phyloP scores from a whole-genome alignment of 2,329 filamentous ascomycete genomes.

The Pleomassaria siparia region DNA sequence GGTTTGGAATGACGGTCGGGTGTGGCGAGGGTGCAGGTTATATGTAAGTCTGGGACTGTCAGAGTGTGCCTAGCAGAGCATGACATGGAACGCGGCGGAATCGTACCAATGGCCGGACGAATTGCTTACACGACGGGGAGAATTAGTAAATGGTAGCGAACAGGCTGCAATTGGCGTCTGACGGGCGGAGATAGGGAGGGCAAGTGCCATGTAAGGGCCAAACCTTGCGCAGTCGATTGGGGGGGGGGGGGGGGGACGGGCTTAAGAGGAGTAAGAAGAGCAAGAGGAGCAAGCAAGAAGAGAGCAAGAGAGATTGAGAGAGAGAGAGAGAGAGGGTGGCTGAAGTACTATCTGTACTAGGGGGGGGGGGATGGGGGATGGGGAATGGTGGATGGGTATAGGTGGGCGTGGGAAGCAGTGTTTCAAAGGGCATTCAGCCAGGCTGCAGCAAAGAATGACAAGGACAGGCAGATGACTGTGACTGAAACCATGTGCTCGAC shows the following conservation, averaged over 20 bases:
- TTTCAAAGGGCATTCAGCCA: constrained; percentile 24
- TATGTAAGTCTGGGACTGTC: constrained; percentile 23
- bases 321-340: too few relatives aligned
- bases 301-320: too few relatives aligned
- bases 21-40: constrained; percentile 25
- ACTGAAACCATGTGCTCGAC: constrained; percentile 21
- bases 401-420: constrained; percentile 24
- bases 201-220: constrained; percentile 16
- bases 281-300: too few relatives aligned
- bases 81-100: constrained; percentile 37
- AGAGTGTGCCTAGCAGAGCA: constrained; percentile 20
- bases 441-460: constrained; percentile 27
- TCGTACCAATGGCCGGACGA: constrained; percentile 26
- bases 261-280: too few relatives aligned
- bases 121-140: constrained; percentile 28
- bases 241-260: too few relatives aligned
- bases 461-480: constrained; percentile 26
- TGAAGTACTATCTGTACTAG: too few relatives aligned
- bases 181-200: constrained; percentile 30
- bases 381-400: too few relatives aligned
- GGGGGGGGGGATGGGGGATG: too few relatives aligned
- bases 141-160: constrained; percentile 24
- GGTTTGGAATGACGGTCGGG: constrained; percentile 7
- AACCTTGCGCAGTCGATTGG: constrained; percentile 27
- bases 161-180: constrained; percentile 14